A percentile compares a stretch with the other conserved stretches of the same genome.
Conservation (phyloP, 768 basidiomycete genomes). For the Leccinum subgranulosum region DNA sequence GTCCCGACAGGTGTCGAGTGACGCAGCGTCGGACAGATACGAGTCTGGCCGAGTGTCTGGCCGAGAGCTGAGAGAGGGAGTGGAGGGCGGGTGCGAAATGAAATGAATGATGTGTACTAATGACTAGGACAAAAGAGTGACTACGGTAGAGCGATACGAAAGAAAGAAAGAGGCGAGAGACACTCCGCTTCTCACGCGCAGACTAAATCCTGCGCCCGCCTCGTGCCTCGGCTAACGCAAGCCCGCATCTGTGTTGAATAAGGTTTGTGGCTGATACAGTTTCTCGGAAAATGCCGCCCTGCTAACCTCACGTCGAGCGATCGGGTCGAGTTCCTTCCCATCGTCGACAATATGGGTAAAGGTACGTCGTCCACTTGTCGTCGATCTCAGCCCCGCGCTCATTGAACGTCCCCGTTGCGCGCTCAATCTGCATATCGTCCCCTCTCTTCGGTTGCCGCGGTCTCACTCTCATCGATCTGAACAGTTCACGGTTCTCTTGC, state of each 20-base stretch:
- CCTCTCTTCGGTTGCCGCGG: background rate
- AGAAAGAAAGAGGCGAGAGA: too few species aligned
- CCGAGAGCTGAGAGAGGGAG: too few species aligned
- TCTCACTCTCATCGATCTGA: background rate
- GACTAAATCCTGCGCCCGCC: too few species aligned
- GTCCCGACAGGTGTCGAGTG: too few species aligned
- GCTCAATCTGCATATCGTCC: background rate
- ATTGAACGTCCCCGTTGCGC: background rate
- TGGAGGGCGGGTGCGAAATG: too few species aligned
- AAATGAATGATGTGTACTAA: too few species aligned
- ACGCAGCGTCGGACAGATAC: too few species aligned
- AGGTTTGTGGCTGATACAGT: background rate
- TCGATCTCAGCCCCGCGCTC: background rate
- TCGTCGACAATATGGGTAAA: conserved; percentile 73
- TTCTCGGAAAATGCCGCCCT: background rate
- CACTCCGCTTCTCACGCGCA: too few species aligned
- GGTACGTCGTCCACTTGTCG: conserved; percentile 35
- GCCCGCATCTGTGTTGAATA: background rate
- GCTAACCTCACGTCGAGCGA: background rate
- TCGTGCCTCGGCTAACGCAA: too few species aligned
- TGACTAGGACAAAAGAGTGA: too few species aligned
- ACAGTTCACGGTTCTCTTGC: conserved; percentile 98
- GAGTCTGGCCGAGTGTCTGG: too few species aligned
- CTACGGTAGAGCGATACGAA: too few species aligned
- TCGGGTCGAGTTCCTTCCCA: background rate